phyloP scores from a whole-genome alignment of 805 yeast species.

The Cyberlindnera amylophila region DNA sequence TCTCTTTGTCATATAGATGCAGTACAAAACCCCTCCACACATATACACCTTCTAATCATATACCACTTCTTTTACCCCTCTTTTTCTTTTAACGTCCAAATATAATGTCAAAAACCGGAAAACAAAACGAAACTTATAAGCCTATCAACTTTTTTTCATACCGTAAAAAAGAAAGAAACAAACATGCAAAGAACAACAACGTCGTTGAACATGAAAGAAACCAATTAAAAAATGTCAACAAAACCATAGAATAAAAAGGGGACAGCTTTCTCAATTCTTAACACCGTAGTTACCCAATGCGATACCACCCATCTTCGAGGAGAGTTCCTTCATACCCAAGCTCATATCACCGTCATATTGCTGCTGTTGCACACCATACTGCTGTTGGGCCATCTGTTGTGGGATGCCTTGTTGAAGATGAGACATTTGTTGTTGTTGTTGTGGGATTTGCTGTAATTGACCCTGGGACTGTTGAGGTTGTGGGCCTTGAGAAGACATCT shows the following conservation, averaged over 20 bases:
- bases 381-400: constrained; percentile 2
- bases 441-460: neutral
- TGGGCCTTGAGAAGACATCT: constrained; percentile 3
- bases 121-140: no score
- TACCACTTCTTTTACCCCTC: no score
- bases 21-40: no score
- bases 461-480: constrained; percentile 8
- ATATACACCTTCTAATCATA: no score
- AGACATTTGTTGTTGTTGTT: constrained; percentile 4
- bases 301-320: constrained; percentile 20
- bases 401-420: constrained; percentile 9
- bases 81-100: no score
- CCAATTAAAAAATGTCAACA: no score
- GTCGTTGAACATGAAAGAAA: neutral
- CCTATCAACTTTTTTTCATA: neutral
- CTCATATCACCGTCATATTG: constrained; percentile 8
- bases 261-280: neutral
- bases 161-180: neutral
- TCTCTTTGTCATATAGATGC: no score
- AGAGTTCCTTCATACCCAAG: constrained; percentile 18
- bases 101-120: no score
- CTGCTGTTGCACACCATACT: neutral
- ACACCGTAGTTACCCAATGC: constrained; percentile 15
- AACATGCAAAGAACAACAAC: constrained; percentile 1
- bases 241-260: no score